Evolutionary conservation across 345 rosid genomes (phyloP), one percentile per base, ranked within the genome.

Genomic region (Psidium guajava): DNA sequence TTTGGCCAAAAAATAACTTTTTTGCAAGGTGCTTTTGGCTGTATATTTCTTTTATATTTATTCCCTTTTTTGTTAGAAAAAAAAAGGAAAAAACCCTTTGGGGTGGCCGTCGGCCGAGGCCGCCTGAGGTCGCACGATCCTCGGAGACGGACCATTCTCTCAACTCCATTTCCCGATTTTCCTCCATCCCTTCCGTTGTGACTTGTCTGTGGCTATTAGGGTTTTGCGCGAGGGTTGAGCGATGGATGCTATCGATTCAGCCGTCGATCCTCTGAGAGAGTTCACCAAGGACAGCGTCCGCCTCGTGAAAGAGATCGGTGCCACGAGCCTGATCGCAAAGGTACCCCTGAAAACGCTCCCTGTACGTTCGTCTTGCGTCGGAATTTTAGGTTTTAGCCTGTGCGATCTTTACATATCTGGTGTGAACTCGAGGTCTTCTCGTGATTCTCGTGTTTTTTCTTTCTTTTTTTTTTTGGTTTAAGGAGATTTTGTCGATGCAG

Each of bases 301-400:
- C 86, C 95, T 94, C 83, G 96, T 93, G 84, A 92, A 93, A 91
- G n/a, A n/a, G n/a, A n/a, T n/a, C 91, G 96, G 20, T 94, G 96
- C 87, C 96, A 94, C 92, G 93, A 93, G 84, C 96, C 96, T 57
- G 98, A 95, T 82, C 95, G 95, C 84, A 92, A 94, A 84, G 95
- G 96, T 92, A 77, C 49, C 51, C 52, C 53, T 3, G 25, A 22
- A 24, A 20, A 20, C 22, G 3, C 81, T 51, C 9, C 44, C n/a
- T 20, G 20, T 40, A 4, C 82, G 12, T 51, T 14, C 24, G 21
- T 42, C n/a, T 27, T 7, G 11, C 6, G 44, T 44, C n/a, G 22
- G 82, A 77, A 36, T 25, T 52, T 44, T 6, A 32, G 51, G 82
- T 51, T 52, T 56, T 27, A 24, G 27, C 53, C 75, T n/a, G 82